These are phyloP conservation scores for Neurospora intermedia DNA, from an alignment of 495 filamentous ascomycete species.

Conservation along the genomic window DNA sequence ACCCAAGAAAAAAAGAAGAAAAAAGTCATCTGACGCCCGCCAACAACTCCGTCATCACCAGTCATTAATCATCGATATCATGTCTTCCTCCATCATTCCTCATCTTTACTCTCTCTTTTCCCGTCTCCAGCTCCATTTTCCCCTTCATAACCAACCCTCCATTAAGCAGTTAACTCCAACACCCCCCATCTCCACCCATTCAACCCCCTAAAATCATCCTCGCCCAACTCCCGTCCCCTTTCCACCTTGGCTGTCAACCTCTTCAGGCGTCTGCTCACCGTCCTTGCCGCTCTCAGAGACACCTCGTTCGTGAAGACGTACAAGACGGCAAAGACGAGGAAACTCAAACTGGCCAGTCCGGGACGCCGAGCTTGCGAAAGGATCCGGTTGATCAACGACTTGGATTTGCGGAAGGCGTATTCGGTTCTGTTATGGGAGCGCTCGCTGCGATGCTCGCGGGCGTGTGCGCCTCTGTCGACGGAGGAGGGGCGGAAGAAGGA, in stretches of 20 bases:
- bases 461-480: slow-evolving; percentile 10
- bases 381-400: slow-evolving; percentile 30
- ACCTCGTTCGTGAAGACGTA: slow-evolving; percentile 41
- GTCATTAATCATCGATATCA: not conserved
- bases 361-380: slow-evolving; percentile 25
- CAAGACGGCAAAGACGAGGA: slow-evolving; percentile 35
- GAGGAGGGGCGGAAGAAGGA: slow-evolving; percentile 27
- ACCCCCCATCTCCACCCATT: slow-evolving; percentile 37
- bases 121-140: not conserved
- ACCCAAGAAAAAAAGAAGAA: not conserved
- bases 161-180: slow-evolving; percentile 26
- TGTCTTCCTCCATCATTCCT: not conserved
- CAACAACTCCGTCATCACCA: not conserved
- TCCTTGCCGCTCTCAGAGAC: slow-evolving; percentile 30
- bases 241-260: slow-evolving; percentile 31
- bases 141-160: not conserved
- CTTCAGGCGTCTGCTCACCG: slow-evolving; percentile 29
- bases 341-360: slow-evolving; percentile 31
- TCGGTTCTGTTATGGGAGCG: slow-evolving; percentile 20
- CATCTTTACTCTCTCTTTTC: not conserved
- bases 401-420: slow-evolving; percentile 35
- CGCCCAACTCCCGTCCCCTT: slow-evolving; percentile 26
- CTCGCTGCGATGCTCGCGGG: not conserved
- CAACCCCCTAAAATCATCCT: slow-evolving; percentile 31
- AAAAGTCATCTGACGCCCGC: not conserved